phyloP scores from a whole-genome alignment of 106 monocot species.

The Acanthochlamys bracteata region DNA sequence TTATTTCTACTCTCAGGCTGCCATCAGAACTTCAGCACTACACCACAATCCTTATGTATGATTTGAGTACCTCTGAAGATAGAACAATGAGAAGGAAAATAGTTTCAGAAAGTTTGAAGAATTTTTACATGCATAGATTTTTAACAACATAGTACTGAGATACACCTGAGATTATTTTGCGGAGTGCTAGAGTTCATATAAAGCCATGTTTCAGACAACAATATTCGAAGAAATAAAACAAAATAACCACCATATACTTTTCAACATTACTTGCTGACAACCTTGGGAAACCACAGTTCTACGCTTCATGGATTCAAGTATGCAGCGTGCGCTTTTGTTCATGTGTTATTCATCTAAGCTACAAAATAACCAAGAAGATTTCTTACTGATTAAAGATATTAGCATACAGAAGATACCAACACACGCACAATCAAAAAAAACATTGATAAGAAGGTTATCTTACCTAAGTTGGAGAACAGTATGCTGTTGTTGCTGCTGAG shows the following conservation, averaged over 20 bases:
- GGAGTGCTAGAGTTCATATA: background rate
- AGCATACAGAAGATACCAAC: background rate
- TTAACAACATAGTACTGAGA: background rate
- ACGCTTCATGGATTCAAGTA: background rate
- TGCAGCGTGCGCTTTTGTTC: no score
- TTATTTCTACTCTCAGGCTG: no score
- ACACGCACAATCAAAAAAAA: background rate
- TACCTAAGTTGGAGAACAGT: background rate
- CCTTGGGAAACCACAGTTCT: background rate
- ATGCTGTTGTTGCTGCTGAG: constrained; percentile 31
- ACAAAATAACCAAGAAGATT: background rate
- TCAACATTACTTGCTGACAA: background rate
- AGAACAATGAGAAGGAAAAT: no score
- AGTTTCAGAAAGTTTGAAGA: no score
- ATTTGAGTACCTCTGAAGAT: no score
- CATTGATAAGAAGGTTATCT: background rate
- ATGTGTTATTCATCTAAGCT: background rate
- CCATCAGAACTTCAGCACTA: no score
- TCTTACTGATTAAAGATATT: background rate
- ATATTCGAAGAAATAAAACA: no score
- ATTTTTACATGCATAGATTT: background rate
- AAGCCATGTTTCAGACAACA: no score
- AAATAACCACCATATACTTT: background rate
- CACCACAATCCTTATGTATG: no score
- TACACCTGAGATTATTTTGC: background rate